Base-by-base conservation (phyloP, 2,329 filamentous ascomycete species). In the Corniculantispora saksenae region DNA sequence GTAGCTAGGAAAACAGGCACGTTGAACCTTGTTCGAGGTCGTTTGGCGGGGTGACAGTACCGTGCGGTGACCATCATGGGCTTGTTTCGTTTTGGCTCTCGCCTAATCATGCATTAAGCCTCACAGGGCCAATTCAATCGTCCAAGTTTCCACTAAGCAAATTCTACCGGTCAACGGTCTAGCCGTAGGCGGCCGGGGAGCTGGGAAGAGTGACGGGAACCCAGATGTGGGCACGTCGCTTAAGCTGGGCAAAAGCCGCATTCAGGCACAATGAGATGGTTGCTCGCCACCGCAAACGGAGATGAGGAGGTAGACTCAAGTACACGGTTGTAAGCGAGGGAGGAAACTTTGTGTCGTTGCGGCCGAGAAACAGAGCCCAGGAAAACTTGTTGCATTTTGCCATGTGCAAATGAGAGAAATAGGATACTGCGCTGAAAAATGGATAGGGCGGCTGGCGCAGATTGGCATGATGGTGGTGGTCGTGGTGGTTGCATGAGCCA, bases 221-320 rank as follows among this genome's bases (percentile, higher is more conserved):
- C 43, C 29, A n/a, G 10, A 19, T 2, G 19, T 35, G n/a, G 55
- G 35, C 23, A 29, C 5, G 23, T 29, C 45, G 29, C 21, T 27
- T 50, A 35, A 47, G 43, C 48, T 43, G 23, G 35, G 9, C 23
- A 45, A n/a, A 35, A 23, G 40, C 61, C 51, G 53, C 43, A 57
- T 63, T 57, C 61, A 63, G 61, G 53, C 61, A 55, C 61, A n/a
- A n/a, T n/a, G 29, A 50, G 40, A 47, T n/a, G 53, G 25, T n/a
- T 45, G 25, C 5, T 29, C 27, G 43, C 35, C 48, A 10, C 61
- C 61, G 61, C 61, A 63, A 63, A 63, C 61, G 61, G 61, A n/a
- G n/a, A n/a, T n/a, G n/a, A n/a, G 38, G 61, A 45, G 23, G 61
- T 5, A 35, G 27, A 25, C 5, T 17, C 27, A 10, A 21, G 38